Percentiles rank a stretch among this genome's conserved stretches.
phyloP scores from a whole-genome alignment of 23 red algal genomes.

The Gracilaria caudata region DNA sequence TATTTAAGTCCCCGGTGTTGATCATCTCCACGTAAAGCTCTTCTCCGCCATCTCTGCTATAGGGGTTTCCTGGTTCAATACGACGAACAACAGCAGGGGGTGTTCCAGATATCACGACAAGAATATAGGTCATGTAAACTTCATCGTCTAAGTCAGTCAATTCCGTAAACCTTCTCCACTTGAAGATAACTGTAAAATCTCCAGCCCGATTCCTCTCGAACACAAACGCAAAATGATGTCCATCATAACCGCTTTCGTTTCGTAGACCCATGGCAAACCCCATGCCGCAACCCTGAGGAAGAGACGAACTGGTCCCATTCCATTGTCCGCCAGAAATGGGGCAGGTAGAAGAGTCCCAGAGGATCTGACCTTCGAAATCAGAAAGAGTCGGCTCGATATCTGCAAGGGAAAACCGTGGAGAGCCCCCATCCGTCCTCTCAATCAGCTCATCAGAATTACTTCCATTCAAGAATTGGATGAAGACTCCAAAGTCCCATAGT shows the following conservation, averaged over 20 bases:
- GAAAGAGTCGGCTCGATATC: slow-evolving; percentile 1
- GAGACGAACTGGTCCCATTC: slow-evolving; percentile 45
- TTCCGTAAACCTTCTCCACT: slow-evolving; percentile 54
- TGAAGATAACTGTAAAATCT: slow-evolving; percentile 40
- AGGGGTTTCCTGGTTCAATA: slow-evolving; percentile 34
- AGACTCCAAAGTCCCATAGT: slow-evolving; percentile 32
- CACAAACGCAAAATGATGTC: slow-evolving; percentile 47
- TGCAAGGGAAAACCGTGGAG: slow-evolving; percentile 28
- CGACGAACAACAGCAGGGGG: slow-evolving; percentile 53
- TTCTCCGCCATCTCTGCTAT: slow-evolving; percentile 43
- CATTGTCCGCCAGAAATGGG: slow-evolving; percentile 28
- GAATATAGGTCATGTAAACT: slow-evolving; percentile 46
- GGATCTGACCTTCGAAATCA: slow-evolving; percentile 42
- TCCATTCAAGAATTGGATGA: slow-evolving; percentile 68
- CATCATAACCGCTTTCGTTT: slow-evolving; percentile 45
- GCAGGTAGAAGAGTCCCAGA: slow-evolving; percentile 49
- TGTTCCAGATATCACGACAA: slow-evolving; percentile 38
- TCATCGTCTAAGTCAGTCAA: slow-evolving; percentile 56
- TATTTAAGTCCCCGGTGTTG: slow-evolving; percentile 44
- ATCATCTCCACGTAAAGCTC: slow-evolving; percentile 64
- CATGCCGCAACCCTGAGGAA: slow-evolving; percentile 56
- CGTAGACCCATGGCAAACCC: slow-evolving; percentile 33
- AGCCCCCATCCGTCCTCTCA: not conserved
- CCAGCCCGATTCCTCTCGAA: slow-evolving; percentile 65
- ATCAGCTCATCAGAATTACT: slow-evolving; percentile 29